These are phyloP conservation scores for Cutaneotrichosporon sp. DNA, from an alignment of 1,284 basidiomycete species.

Conservation along the genomic window DNA sequence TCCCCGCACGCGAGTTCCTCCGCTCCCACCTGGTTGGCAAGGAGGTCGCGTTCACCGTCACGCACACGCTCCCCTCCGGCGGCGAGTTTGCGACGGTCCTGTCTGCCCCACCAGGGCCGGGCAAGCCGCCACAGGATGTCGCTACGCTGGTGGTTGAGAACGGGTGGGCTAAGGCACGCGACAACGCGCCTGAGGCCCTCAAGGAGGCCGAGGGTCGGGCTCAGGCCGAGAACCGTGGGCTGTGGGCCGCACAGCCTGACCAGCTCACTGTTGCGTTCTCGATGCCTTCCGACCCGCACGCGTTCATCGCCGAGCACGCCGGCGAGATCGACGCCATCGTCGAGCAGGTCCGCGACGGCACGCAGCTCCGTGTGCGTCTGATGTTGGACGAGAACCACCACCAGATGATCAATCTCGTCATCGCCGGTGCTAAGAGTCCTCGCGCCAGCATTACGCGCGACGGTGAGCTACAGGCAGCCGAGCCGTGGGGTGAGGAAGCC, in stretches of 20 bases:
- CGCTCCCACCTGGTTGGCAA: conserved; percentile 83
- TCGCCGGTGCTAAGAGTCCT: conserved; percentile 82
- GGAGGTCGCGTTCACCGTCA: conserved; percentile 58
- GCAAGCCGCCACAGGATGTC: conserved; percentile 61
- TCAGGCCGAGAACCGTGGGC: conserved; percentile 69
- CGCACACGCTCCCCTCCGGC: conserved; percentile 42
- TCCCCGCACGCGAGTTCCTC: conserved; percentile 88
- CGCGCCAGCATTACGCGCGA: conserved; percentile 66
- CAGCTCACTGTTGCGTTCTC: conserved; percentile 72
- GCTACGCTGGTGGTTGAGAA: conserved; percentile 73
- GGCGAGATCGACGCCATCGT: conserved; percentile 85
- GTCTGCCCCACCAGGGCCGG: conserved; percentile 51
- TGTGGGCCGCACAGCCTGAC: conserved; percentile 81
- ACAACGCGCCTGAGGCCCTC: conserved; percentile 65
- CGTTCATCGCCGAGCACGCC: conserved; percentile 87
- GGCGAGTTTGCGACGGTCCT: conserved; percentile 51
- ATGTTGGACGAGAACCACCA: conserved; percentile 84
- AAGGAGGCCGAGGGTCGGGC: conserved; percentile 71
- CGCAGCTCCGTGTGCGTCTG: conserved; percentile 82
- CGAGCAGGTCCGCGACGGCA: conserved; percentile 91
- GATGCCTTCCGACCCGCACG: conserved; percentile 86
- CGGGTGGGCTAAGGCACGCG: conserved; percentile 92
- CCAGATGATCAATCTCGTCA: conserved; percentile 56
- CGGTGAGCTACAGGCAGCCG: conserved; percentile 64
- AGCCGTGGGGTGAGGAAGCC: conserved; percentile 85